phyloP scores from a whole-genome alignment of 2,329 filamentous ascomycete species.

The Drechslera avenae region DNA sequence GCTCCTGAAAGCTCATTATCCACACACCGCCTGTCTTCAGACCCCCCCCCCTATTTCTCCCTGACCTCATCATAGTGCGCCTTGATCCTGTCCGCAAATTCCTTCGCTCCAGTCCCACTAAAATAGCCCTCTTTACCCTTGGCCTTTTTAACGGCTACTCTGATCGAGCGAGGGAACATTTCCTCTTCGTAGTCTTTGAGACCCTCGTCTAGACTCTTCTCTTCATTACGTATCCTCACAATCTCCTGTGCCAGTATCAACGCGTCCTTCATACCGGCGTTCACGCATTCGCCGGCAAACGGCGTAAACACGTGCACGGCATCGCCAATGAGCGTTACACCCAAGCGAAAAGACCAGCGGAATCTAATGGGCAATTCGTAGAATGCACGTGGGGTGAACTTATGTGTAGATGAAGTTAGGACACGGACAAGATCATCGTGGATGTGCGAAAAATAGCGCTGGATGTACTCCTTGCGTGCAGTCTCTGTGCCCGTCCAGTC shows the following conservation, averaged over 20 bases:
- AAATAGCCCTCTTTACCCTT: slow-evolving; percentile 32
- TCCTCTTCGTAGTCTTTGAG: slow-evolving; percentile 32
- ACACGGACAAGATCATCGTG: slow-evolving; percentile 40
- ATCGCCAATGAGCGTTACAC: slow-evolving; percentile 63
- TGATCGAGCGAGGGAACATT: slow-evolving; percentile 31
- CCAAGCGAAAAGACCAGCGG: slow-evolving; percentile 56
- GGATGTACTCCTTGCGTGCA: slow-evolving; percentile 35
- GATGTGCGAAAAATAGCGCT: slow-evolving; percentile 35
- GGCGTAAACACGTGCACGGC: slow-evolving; percentile 66
- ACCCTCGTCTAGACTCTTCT: slow-evolving; percentile 29
- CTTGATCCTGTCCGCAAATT: slow-evolving; percentile 32
- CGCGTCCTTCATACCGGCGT: slow-evolving; percentile 62
- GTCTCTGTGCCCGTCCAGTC: slow-evolving; percentile 49
- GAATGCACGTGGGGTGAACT: slow-evolving; percentile 42
- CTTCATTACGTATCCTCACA: slow-evolving; percentile 18
- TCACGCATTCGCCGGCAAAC: slow-evolving; percentile 65
- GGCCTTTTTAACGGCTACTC: slow-evolving; percentile 25
- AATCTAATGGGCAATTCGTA: slow-evolving; percentile 61
- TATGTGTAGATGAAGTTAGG: slow-evolving; percentile 26
- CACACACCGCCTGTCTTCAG: too few relatives aligned
- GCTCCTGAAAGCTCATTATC: too few relatives aligned
- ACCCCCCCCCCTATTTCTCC: neutral
- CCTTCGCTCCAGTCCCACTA: slow-evolving; percentile 19
- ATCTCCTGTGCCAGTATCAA: slow-evolving; percentile 52
- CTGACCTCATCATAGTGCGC: slow-evolving; percentile 13